A percentile compares a stretch with the other conserved stretches of the same genome.
Evolutionary conservation across 441 rosid genomes (phyloP).

Genomic region (Adansonia rubrostipa): DNA sequence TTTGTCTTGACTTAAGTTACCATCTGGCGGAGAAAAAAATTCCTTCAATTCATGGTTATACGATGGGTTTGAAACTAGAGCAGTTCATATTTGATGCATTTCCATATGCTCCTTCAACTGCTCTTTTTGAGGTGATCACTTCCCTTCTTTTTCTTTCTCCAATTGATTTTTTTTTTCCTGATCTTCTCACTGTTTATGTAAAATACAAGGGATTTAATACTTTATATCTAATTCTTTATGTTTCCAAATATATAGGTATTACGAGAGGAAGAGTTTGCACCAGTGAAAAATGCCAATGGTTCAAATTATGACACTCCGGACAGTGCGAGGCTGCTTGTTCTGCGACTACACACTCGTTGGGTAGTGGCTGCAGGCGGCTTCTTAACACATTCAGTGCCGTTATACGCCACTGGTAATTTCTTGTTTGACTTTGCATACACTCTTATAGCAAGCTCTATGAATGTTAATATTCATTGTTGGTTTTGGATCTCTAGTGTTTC

Average conservation of each 20-base stretch:
- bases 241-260: slow-evolving; percentile 53
- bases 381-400: slow-evolving; percentile 93
- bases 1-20: slow-evolving; percentile 59
- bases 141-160: slow-evolving; percentile 11
- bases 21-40: slow-evolving; percentile 98
- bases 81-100: slow-evolving; percentile 96
- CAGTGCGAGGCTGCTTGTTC: slow-evolving; percentile 82
- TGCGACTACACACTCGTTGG: slow-evolving; percentile 91
- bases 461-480: neutral
- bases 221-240: neutral
- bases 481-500: neutral
- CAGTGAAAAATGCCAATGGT: slow-evolving; percentile 94
- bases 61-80: slow-evolving; percentile 85
- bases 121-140: slow-evolving; percentile 83
- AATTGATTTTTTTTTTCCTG: neutral
- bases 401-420: slow-evolving; percentile 84
- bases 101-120: slow-evolving; percentile 98
- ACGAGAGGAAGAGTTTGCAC: slow-evolving; percentile 98
- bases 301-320: slow-evolving; percentile 94
- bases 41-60: slow-evolving; percentile 78
- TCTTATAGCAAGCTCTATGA: neutral
- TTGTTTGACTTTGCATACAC: neutral
- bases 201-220: slow-evolving; percentile 1
- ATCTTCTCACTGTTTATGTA: neutral
- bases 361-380: slow-evolving; percentile 98